These are phyloP conservation scores for Achaetomium macrosporum DNA, from an alignment of 2,329 filamentous ascomycete genomes.

Conservation along the genomic window DNA sequence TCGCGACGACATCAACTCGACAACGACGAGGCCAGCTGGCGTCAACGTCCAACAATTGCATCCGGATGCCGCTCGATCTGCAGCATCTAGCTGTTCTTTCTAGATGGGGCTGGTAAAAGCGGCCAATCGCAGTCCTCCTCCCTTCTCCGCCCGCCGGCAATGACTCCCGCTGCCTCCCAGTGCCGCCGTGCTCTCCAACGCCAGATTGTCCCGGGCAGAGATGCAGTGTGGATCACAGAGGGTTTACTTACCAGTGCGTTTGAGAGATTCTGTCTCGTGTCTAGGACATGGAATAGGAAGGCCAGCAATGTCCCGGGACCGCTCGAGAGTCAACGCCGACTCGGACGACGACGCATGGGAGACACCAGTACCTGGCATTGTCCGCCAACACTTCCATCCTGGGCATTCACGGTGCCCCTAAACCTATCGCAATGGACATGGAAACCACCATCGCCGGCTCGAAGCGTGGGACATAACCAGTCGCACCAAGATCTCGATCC, in stretches of 20 bases:
- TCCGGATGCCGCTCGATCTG: neutral
- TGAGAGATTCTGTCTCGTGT: conserved; percentile 38
- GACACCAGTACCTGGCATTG: conserved; percentile 40
- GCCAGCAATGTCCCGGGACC: conserved; percentile 45
- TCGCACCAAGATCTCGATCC: conserved; percentile 23
- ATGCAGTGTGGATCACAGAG: conserved; percentile 56
- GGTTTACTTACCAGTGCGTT: conserved; percentile 47
- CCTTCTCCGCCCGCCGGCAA: conserved; percentile 26
- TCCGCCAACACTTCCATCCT: conserved; percentile 36
- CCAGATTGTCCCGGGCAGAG: conserved; percentile 33
- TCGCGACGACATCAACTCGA: conserved; percentile 1
- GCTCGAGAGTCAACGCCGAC: conserved; percentile 48
- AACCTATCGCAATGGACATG: conserved; percentile 47
- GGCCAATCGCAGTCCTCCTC: conserved; percentile 10
- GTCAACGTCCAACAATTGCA: neutral
- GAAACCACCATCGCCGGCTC: conserved; percentile 39
- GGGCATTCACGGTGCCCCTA: conserved; percentile 41
- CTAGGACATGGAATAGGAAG: conserved; percentile 26
- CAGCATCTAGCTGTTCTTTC: neutral
- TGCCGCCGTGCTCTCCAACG: conserved; percentile 46
- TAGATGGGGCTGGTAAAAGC: conserved; percentile 14
- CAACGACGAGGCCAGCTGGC: conserved; percentile 9
- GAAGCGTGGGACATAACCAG: conserved; percentile 3
- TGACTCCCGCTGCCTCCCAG: conserved; percentile 41
- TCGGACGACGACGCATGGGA: conserved; percentile 50